Conservation (phyloP, 75 land plant genomes). For the Adiantum capillusveneris region DNA sequence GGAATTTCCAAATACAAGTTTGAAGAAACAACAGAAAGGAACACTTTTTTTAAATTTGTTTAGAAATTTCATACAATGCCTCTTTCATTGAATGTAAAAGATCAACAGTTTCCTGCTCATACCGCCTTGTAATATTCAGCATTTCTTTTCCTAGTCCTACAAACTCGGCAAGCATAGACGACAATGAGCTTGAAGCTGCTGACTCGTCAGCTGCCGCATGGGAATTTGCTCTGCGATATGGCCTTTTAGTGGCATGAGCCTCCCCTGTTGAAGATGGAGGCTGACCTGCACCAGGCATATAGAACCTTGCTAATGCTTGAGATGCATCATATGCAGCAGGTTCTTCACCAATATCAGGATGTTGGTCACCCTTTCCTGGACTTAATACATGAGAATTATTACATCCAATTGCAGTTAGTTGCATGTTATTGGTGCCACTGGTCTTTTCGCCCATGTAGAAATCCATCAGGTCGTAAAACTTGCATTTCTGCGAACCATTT, state of each 20-base stretch:
- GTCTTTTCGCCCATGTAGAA: neutral
- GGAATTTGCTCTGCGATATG: neutral
- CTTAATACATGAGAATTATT: neutral
- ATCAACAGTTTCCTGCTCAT: slow-evolving; percentile 1
- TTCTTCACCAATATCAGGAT: no score
- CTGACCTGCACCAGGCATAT: no score
- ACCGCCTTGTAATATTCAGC: neutral
- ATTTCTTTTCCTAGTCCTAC: neutral
- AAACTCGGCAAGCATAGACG: neutral
- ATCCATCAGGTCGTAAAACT: neutral
- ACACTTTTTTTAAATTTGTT: neutral
- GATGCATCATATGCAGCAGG: no score
- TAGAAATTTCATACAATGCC: neutral
- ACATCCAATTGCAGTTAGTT: neutral
- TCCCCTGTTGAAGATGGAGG: no score
- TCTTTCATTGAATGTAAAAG: neutral
- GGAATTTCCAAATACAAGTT: no score
- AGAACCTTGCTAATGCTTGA: no score
- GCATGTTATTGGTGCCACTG: neutral
- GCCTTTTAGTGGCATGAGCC: no score
- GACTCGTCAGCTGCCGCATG: neutral
- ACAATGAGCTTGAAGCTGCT: neutral
- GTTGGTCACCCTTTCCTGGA: neutral
- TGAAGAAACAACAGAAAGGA: no score
- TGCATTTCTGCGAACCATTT: neutral